Evolutionary conservation across 306 rosid genomes (phyloP).

Genomic region (Clitoria ternatea): DNA sequence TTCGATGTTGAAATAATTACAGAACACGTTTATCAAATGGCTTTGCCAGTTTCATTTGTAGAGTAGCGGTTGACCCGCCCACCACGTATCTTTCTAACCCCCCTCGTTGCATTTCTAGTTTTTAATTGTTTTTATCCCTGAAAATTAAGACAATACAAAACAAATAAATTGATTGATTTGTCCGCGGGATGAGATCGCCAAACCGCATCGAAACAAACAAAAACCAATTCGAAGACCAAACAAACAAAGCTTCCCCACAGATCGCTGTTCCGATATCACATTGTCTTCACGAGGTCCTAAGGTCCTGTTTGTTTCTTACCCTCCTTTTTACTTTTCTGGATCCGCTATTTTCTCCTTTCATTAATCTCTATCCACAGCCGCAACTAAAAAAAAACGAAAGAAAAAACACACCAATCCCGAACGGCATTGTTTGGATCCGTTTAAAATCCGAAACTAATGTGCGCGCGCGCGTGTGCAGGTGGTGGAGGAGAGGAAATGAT

Average conservation of each 20-base stretch:
- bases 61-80: neutral
- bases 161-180: neutral
- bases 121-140: neutral
- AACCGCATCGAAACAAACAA: neutral
- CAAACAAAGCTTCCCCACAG: neutral
- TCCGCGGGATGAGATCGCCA: neutral
- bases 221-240: neutral
- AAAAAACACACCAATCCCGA: neutral
- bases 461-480: neutral
- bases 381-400: neutral
- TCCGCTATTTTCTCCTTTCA: neutral
- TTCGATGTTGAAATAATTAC: too few species aligned
- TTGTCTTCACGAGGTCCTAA: neutral
- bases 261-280: neutral
- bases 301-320: neutral
- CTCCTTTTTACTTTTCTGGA: neutral
- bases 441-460: neutral
- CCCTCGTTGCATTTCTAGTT: neutral
- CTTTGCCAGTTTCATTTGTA: neutral
- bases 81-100: neutral
- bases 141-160: neutral
- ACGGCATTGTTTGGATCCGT: neutral
- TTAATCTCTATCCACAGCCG: neutral
- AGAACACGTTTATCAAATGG: too few species aligned
- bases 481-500: conserved; percentile 25